Conservation (phyloP, 208 protist species). For the Trypanosoma rangeli region DNA sequence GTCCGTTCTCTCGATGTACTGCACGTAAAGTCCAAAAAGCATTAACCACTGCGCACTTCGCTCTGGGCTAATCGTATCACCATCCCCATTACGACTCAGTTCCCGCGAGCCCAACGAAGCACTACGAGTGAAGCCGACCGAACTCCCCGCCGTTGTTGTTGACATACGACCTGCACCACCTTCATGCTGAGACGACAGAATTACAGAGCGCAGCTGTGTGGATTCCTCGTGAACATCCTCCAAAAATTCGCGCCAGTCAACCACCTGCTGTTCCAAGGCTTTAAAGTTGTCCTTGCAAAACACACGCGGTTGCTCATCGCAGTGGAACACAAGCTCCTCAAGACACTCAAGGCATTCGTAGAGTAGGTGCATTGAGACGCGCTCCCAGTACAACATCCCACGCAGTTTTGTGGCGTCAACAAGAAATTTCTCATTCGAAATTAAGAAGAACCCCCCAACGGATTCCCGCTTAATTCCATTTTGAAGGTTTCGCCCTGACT, state of each 20-base stretch:
- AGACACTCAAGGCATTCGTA: constrained; percentile 39
- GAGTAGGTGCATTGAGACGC: constrained; percentile 42
- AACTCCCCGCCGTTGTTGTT: not conserved
- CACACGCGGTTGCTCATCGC: constrained; percentile 23
- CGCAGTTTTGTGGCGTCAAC: constrained; percentile 29
- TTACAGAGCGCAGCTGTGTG: constrained; percentile 25
- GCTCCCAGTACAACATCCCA: constrained; percentile 52
- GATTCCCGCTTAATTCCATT: constrained; percentile 7
- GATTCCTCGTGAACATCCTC: constrained; percentile 30
- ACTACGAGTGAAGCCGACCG: not conserved
- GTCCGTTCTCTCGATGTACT: constrained; percentile 3
- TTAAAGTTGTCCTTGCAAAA: constrained; percentile 52
- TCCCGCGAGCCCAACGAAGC: not conserved
- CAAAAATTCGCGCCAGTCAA: constrained; percentile 38
- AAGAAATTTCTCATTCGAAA: constrained; percentile 29
- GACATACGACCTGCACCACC: not conserved
- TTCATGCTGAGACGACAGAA: constrained; percentile 19
- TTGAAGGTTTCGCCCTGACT: constrained; percentile 13
- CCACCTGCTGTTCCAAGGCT: constrained; percentile 43
- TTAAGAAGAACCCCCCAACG: constrained; percentile 39
- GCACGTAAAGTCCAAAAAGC: constrained; percentile 31
- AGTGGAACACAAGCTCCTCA: constrained; percentile 33
- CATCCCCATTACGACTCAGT: constrained; percentile 1
- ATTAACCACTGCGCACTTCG: constrained; percentile 19
- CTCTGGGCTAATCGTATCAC: constrained; percentile 6